Base-by-base conservation (phyloP, 2,329 filamentous ascomycete species). In the Trichophyton rubrum region DNA sequence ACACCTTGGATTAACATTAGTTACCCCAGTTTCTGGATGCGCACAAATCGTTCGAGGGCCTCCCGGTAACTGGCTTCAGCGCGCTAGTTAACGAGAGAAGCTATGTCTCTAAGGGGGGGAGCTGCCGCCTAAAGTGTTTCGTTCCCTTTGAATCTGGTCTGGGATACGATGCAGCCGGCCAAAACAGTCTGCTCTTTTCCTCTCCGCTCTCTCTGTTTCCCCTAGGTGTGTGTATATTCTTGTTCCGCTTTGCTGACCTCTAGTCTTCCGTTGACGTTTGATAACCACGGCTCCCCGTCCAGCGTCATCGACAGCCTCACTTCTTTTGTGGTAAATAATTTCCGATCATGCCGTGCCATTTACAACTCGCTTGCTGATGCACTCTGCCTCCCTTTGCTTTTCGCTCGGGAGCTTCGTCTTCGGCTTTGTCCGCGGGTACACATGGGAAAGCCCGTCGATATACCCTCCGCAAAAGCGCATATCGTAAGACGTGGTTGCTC, bases 341-440 rank as follows among this genome's bases (percentile, higher is more conserved):
- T 53, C 49, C 49, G 49, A 17, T 24, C 49, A 33, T 53, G 49
- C 49, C 49, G 49, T 53, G 49, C 49, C 49, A 27, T 53, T 11
- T 30, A 47, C 22, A 11, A n/a, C 49, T 53, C 49, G 49, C 15
- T 33, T 53, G 49, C 49, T 49, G 45, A 27, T 27, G 45, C 45
- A 49, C 45, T 49, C 20, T 9, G 45, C 17, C 45, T 8, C 17
- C 49, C 22, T 27, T 53, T 53, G 49, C 49, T 53, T 53, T 53
- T 53, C 22, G 22, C 40, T 15, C 40, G 40, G 40, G 27, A n/a
- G 2, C 4, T 35, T n/a, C 40, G 13, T 43, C 40, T 43, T 33
- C 49, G 49, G 49, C 49, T n/a, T 53, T 53, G 22, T 53, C 49
- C 49, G 49, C 49, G 49, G 22, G 22, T 53, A n/a, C 22, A 53